phyloP scores from a whole-genome alignment of 176 grass and related monocot genomes.

The Chrysopogon serrulatus region DNA sequence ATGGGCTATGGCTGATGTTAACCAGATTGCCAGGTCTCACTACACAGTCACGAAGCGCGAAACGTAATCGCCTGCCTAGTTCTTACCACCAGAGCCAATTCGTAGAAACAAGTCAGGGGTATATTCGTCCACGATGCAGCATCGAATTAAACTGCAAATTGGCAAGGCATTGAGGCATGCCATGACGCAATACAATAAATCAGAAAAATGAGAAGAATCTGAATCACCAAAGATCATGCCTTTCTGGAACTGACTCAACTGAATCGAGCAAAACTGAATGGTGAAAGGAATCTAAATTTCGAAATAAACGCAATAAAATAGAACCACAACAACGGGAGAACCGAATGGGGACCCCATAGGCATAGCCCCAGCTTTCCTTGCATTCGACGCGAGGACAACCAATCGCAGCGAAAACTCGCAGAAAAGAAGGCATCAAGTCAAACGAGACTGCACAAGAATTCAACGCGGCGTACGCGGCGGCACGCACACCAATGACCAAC shows the following conservation, averaged over 20 bases:
- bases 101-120: not conserved
- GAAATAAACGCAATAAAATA: not conserved
- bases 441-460: constrained; percentile 2
- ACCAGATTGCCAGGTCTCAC: not conserved
- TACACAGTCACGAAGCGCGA: not conserved
- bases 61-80: not conserved
- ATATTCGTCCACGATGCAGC: not conserved
- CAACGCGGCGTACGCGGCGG: constrained; percentile 7
- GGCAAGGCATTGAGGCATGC: not conserved
- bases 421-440: not conserved
- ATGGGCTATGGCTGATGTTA: not conserved
- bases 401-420: not conserved
- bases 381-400: not conserved
- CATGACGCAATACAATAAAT: not conserved
- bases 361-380: not conserved
- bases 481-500: not conserved
- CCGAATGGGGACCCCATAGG: not conserved
- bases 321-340: not conserved
- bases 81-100: not conserved
- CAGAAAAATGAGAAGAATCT: not conserved
- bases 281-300: not conserved
- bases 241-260: not conserved
- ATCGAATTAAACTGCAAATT: not conserved
- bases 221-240: not conserved
- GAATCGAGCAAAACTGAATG: not conserved